Evolutionary conservation across 257 asterid species (phyloP), one percentile per base, ranked within the genome.

Genomic region (Nyctanthes arbortristis): DNA sequence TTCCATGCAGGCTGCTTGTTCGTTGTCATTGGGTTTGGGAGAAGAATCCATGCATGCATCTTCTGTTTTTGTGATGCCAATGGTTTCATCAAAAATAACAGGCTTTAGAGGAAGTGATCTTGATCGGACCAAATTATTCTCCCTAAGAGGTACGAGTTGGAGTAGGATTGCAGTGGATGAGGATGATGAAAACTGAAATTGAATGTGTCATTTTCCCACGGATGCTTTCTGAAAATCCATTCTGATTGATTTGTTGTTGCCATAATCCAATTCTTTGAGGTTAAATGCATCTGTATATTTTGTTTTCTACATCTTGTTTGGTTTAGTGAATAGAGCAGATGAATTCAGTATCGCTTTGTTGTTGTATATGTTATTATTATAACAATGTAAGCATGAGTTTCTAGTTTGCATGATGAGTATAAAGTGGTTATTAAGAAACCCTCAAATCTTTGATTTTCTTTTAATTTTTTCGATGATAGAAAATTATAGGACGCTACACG

Each of bases 41-140:
- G 96, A 88, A 75, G 82, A 90, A 72, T 82, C 98, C 7, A 83
- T 93, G 20, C 89, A 87, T 34, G 85, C 93, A 35, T 93, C 98
- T 31, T 91, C 95, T 31, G 88, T 93, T 59, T 81, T 93, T 71
- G 96, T 83, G 79, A 93, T 93, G 98, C 98, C 98, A 28, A 90
- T 93, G 97, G 95, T 87, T 67, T 88, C 97, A 13, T 90, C 98
- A 12, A 93, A 90, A 75, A 81, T 88, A 57, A 93, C 83, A 4
- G 98, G 98, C 34, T 93, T 93, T 78, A 85, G 98, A 78, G 92
- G 92, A 61, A 77, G 69, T 63, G 81, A 68, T 55, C 77, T 81
- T 22, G 90, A 86, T 34, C 83, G 87, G 80, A 72, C 73, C 40
- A 87, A 84, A 74, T 66, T 85, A 22, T 87, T 86, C 76, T 75